phyloP scores from a whole-genome alignment of 2,329 filamentous ascomycete species.

The Trichoderma atrobrunneum region DNA sequence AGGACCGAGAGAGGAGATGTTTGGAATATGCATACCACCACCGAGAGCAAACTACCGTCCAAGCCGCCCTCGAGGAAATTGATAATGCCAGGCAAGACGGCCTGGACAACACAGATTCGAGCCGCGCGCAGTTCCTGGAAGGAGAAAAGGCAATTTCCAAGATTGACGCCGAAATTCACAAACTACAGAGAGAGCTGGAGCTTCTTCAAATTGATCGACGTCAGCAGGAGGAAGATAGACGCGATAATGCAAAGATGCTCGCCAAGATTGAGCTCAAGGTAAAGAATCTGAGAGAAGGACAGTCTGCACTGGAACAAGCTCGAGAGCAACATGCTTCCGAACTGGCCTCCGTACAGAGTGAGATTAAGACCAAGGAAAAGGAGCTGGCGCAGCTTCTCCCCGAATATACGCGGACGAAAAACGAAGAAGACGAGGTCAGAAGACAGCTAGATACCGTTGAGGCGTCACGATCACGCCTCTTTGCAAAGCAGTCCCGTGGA shows the following conservation, averaged over 20 bases:
- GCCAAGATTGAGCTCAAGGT: constrained; percentile 85
- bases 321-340: constrained; percentile 69
- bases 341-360: constrained; percentile 66
- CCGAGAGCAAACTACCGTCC: constrained; percentile 78
- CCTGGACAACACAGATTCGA: constrained; percentile 79
- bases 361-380: constrained; percentile 72
- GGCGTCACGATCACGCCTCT: constrained; percentile 71
- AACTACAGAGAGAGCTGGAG: constrained; percentile 78
- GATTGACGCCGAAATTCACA: constrained; percentile 75
- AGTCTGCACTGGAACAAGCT: constrained; percentile 72
- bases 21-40: constrained; percentile 94
- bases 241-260: constrained; percentile 72
- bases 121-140: constrained; percentile 70
- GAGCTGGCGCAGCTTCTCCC: constrained; percentile 76
- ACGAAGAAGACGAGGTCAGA: constrained; percentile 68
- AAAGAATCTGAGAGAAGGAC: constrained; percentile 78
- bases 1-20: constrained; percentile 86
- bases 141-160: constrained; percentile 76
- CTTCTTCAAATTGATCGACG: constrained; percentile 79
- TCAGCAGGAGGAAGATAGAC: constrained; percentile 86
- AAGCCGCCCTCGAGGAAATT: constrained; percentile 74
- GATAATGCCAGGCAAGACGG: constrained; percentile 79
- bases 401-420: constrained; percentile 69
- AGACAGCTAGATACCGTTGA: constrained; percentile 74
- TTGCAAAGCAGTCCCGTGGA: constrained; percentile 88